Percentiles rank a stretch among this genome's conserved stretches.
Evolutionary conservation across 768 basidiomycete species (phyloP).

Genomic region (Russula emetica): DNA sequence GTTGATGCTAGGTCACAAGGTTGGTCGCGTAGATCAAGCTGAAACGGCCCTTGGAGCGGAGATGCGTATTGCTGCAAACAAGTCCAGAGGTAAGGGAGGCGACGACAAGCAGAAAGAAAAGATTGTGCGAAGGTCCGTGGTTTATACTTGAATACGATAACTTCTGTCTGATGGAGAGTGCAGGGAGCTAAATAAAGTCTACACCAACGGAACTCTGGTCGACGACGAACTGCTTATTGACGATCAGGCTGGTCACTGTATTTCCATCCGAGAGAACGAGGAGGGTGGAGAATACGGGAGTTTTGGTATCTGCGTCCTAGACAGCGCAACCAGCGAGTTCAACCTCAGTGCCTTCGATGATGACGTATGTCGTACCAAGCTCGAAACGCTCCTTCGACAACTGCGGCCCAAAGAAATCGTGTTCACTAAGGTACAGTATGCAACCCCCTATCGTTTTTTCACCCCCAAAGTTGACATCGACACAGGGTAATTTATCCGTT

Average conservation of each 20-base stretch:
- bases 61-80: slow-evolving; percentile 82
- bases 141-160: neutral
- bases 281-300: slow-evolving; percentile 41
- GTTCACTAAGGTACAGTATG: slow-evolving; percentile 67
- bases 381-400: slow-evolving; percentile 92
- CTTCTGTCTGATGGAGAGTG: slow-evolving; percentile 14
- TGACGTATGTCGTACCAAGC: slow-evolving; percentile 84
- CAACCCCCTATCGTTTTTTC: neutral
- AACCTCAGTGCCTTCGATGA: slow-evolving; percentile 86
- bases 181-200: slow-evolving; percentile 90
- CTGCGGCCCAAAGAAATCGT: slow-evolving; percentile 88
- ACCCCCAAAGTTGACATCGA: neutral
- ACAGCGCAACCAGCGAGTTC: slow-evolving; percentile 95
- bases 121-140: slow-evolving; percentile 73
- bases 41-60: slow-evolving; percentile 97
- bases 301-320: slow-evolving; percentile 89
- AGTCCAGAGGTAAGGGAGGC: slow-evolving; percentile 44
- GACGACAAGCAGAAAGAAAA: slow-evolving; percentile 66
- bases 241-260: slow-evolving; percentile 93
- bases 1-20: slow-evolving; percentile 66
- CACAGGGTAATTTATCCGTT: slow-evolving; percentile 80
- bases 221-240: slow-evolving; percentile 85
- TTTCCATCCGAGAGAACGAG: slow-evolving; percentile 70
- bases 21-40: slow-evolving; percentile 93
- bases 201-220: slow-evolving; percentile 93